A percentile compares a stretch with the other conserved stretches of the same genome.
Conservation (phyloP, 345 rosid species). For the Heritiera littoralis region DNA sequence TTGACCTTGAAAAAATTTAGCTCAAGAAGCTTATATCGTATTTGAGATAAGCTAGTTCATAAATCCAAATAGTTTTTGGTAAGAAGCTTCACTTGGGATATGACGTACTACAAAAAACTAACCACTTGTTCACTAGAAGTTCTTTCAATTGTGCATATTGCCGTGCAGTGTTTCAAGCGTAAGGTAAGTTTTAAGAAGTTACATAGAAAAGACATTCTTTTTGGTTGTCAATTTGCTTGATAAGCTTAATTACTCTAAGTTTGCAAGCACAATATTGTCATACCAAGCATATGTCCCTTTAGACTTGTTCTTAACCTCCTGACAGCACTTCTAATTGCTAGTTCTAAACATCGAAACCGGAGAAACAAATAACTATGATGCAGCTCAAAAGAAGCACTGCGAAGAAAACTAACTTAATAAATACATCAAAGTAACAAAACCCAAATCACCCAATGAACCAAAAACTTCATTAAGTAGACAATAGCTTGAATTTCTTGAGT, state of each 20-base stretch:
- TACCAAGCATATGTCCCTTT: not conserved
- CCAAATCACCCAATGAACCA: constrained; percentile 6
- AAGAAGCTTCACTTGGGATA: not conserved
- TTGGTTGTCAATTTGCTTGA: not conserved
- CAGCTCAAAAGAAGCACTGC: not conserved
- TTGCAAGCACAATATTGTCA: not conserved
- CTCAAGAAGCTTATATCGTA: not conserved
- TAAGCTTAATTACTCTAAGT: not conserved
- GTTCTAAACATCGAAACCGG: not conserved
- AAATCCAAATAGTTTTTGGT: not conserved
- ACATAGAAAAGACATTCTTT: not conserved
- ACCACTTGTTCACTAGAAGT: not conserved
- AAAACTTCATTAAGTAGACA: not conserved
- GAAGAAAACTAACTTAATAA: not conserved
- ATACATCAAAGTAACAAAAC: constrained; percentile 8
- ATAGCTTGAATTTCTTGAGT: not conserved
- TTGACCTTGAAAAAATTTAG: not conserved
- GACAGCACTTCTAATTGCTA: not conserved
- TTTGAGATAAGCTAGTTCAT: not conserved
- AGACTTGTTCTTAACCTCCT: constrained; percentile 9
- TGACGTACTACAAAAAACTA: not conserved
- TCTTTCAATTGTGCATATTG: not conserved
- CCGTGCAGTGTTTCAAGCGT: no score
- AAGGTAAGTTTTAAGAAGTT: not conserved
- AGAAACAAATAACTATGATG: not conserved